These are phyloP conservation scores for Picochlorum sp. DNA, from an alignment of 139 green algal species.

Conservation along the genomic window DNA sequence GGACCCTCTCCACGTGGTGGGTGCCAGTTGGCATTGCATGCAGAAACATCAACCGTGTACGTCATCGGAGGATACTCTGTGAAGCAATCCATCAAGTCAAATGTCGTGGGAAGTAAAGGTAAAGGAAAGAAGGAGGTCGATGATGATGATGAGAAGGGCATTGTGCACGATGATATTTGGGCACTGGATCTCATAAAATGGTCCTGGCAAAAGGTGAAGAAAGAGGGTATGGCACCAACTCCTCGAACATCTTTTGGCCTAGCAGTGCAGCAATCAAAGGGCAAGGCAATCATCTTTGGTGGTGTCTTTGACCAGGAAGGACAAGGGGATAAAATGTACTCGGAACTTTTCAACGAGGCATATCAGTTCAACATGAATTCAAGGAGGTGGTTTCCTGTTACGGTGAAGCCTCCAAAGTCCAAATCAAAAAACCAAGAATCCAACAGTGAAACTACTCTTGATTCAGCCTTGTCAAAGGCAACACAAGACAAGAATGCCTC, in stretches of 20 bases:
- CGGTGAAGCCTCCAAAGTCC: constrained; percentile 24
- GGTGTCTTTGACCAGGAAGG: constrained; percentile 84
- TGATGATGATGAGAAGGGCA: constrained; percentile 68
- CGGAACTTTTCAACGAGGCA: constrained; percentile 79
- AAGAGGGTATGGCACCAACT: constrained; percentile 73
- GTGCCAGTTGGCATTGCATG: constrained; percentile 60
- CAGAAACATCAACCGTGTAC: constrained; percentile 50
- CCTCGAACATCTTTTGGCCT: constrained; percentile 73
- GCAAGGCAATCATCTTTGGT: constrained; percentile 80
- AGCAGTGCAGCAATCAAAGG: constrained; percentile 46
- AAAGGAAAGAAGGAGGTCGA: constrained; percentile 53
- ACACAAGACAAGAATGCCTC: constrained; percentile 37
- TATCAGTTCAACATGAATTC: constrained; percentile 71
- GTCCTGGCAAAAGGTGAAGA: constrained; percentile 82
- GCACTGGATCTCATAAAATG: constrained; percentile 42
- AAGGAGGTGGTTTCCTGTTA: constrained; percentile 63
- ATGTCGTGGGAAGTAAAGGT: background rate
- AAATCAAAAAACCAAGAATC: constrained; percentile 7
- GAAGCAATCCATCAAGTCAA: constrained; percentile 42
- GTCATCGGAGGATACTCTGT: constrained; percentile 90
- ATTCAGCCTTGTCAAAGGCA: constrained; percentile 18
- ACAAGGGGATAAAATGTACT: constrained; percentile 54
- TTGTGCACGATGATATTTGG: constrained; percentile 84
- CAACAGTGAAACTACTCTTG: constrained; percentile 12
- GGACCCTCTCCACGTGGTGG: constrained; percentile 55